Evolutionary conservation across 495 filamentous ascomycete genomes (phyloP).

Genomic region (Annulohypoxylon nitens): DNA sequence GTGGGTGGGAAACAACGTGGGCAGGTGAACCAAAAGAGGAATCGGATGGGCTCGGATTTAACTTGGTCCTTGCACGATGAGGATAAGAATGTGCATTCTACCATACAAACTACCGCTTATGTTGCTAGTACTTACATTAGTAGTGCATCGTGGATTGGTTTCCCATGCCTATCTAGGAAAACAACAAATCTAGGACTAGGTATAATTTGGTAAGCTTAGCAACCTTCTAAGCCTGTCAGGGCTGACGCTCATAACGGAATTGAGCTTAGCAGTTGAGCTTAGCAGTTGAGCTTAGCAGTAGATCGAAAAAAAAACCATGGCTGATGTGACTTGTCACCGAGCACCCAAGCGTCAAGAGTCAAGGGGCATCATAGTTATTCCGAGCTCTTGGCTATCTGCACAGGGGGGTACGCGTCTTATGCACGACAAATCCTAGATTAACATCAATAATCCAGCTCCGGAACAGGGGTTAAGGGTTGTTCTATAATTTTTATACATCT

Average conservation of each 20-base stretch:
- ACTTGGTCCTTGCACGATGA: neutral
- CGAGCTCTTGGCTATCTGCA: conserved; percentile 8
- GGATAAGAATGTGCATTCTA: neutral
- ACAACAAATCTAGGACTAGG: neutral
- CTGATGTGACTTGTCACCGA: too few relatives aligned
- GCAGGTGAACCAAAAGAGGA: neutral
- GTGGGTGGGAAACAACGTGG: neutral
- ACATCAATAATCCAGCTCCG: neutral
- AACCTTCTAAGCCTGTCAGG: too few relatives aligned
- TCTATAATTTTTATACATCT: neutral
- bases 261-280: neutral
- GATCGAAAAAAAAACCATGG: neutral
- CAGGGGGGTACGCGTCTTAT: conserved; percentile 22
- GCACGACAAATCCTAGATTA: conserved; percentile 28
- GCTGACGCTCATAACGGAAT: too few relatives aligned
- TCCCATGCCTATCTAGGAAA: neutral
- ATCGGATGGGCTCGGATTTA: neutral
- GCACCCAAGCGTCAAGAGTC: neutral
- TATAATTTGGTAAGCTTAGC: neutral
- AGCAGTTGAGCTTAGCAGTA: neutral
- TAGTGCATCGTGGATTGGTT: too few relatives aligned
- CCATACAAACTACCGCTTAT: neutral
- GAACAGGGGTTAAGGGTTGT: conserved; percentile 1
- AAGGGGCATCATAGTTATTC: conserved; percentile 30
- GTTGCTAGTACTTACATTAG: too few relatives aligned